Percentiles rank a stretch among this genome's conserved stretches.
Conservation (phyloP, 1,139 yeast species). For the Nakaseomyces nivariensis region DNA sequence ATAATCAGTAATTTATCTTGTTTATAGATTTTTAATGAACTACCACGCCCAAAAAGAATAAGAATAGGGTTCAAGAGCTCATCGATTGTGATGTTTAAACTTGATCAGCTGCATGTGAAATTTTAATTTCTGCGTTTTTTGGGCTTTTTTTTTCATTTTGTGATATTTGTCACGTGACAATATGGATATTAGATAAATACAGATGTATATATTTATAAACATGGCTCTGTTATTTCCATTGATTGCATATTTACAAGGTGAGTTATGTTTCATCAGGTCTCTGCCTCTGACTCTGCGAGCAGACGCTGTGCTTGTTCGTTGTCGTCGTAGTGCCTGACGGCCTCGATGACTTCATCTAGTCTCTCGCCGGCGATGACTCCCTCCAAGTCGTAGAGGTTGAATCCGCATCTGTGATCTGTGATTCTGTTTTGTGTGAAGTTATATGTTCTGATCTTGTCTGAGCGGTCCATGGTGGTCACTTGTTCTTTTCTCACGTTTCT, state of each 20-base stretch:
- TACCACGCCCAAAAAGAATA: too few species aligned
- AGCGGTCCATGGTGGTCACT: constrained; percentile 79
- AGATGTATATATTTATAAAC: too few species aligned
- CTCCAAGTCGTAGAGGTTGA: constrained; percentile 64
- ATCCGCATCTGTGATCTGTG: constrained; percentile 88
- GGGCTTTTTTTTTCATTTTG: not conserved
- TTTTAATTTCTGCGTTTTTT: not conserved
- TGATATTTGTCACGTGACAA: not conserved
- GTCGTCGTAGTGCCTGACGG: constrained; percentile 39
- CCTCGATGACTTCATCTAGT: constrained; percentile 54
- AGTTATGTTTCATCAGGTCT: not conserved
- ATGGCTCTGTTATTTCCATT: too few species aligned
- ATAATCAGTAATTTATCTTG: not conserved
- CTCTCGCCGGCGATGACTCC: constrained; percentile 69
- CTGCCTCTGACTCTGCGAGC: not conserved
- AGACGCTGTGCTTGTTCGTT: constrained; percentile 35
- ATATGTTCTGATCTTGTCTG: constrained; percentile 90
- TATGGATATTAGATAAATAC: not conserved
- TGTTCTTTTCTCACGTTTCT: constrained; percentile 65
- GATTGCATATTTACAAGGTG: not conserved
- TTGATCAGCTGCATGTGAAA: not conserved
- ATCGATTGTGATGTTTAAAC: too few species aligned
- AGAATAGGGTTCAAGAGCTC: too few species aligned
- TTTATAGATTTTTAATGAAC: too few species aligned
- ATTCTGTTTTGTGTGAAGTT: constrained; percentile 87